A percentile compares a stretch with the other conserved stretches of the same genome.
phyloP scores from a whole-genome alignment of 768 basidiomycete genomes.

The Mycena galericulata region DNA sequence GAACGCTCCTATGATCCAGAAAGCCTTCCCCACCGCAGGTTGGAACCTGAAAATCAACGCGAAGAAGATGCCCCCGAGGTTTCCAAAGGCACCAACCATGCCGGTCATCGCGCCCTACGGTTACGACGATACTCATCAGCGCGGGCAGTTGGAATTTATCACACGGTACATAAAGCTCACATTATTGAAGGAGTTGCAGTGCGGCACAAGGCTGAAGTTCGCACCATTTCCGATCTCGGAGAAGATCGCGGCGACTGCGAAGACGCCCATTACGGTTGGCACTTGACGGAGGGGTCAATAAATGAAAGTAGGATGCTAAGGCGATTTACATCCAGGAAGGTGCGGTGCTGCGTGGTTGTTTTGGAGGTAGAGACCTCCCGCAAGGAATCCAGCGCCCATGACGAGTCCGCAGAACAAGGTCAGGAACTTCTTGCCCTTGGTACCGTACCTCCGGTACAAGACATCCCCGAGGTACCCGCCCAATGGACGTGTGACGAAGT shows the following conservation, averaged over 20 bases:
- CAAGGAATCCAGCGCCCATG: slow-evolving; percentile 59
- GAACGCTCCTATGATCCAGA: slow-evolving; percentile 61
- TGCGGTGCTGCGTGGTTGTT: slow-evolving; percentile 35
- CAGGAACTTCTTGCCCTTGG: slow-evolving; percentile 61
- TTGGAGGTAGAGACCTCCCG: slow-evolving; percentile 57
- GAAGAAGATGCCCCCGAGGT: slow-evolving; percentile 60
- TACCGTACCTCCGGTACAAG: slow-evolving; percentile 56
- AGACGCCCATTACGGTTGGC: slow-evolving; percentile 53
- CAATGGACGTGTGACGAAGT: slow-evolving; percentile 61
- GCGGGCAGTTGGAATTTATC: neutral
- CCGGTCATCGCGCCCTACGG: slow-evolving; percentile 53
- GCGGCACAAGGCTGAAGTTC: slow-evolving; percentile 64
- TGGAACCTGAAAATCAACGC: slow-evolving; percentile 63
- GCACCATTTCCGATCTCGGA: slow-evolving; percentile 62
- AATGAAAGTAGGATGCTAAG: neutral
- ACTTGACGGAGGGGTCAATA: slow-evolving; percentile 13
- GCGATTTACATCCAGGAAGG: slow-evolving; percentile 48
- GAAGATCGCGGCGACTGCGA: slow-evolving; percentile 54
- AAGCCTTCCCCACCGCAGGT: slow-evolving; percentile 53
- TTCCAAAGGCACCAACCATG: slow-evolving; percentile 52
- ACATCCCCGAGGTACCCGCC: slow-evolving; percentile 62
- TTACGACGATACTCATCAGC: neutral
- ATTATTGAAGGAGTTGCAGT: slow-evolving; percentile 57
- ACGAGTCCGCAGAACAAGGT: slow-evolving; percentile 55
- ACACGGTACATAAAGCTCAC: slow-evolving; percentile 27